Conservation (phyloP, 23 red algal species). For the Porphyridium purpureum region DNA sequence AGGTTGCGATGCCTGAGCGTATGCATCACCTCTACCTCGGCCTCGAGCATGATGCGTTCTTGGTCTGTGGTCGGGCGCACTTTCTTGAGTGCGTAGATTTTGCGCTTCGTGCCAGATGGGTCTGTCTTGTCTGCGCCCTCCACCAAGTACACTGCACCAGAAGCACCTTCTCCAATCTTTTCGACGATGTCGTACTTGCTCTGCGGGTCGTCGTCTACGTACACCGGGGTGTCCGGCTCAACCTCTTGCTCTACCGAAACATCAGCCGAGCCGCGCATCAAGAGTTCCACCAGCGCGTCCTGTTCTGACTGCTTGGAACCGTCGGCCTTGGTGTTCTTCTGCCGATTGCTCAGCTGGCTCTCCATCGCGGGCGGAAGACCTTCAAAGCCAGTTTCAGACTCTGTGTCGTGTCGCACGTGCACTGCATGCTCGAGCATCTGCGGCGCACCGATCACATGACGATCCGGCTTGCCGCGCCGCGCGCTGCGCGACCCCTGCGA, state of each 20-base stretch:
- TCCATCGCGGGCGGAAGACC: slow-evolving; percentile 82
- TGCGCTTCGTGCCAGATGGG: slow-evolving; percentile 1
- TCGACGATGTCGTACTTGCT: slow-evolving; percentile 42
- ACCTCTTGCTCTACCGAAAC: neutral
- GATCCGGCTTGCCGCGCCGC: too few species aligned
- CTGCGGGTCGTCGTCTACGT: slow-evolving; percentile 50
- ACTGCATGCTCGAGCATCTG: slow-evolving; percentile 51
- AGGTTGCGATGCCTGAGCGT: slow-evolving; percentile 71
- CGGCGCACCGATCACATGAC: too few species aligned
- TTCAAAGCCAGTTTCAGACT: slow-evolving; percentile 61
- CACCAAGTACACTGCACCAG: slow-evolving; percentile 63
- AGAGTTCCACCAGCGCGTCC: slow-evolving; percentile 14
- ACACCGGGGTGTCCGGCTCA: slow-evolving; percentile 41
- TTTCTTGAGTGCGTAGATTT: slow-evolving; percentile 63
- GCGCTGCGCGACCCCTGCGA: too few species aligned
- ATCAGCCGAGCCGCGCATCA: slow-evolving; percentile 16
- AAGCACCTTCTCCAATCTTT: slow-evolving; percentile 79
- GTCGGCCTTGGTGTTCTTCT: slow-evolving; percentile 43
- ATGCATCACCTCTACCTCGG: slow-evolving; percentile 80
- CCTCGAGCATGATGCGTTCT: slow-evolving; percentile 55
- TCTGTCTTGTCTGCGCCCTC: slow-evolving; percentile 20
- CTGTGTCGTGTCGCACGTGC: slow-evolving; percentile 41
- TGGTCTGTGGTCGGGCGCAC: slow-evolving; percentile 35
- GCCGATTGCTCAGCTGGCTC: slow-evolving; percentile 34
- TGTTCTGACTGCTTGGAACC: slow-evolving; percentile 33